Base-by-base conservation (phyloP, 164 flowering plant species). In the Piper longum region DNA sequence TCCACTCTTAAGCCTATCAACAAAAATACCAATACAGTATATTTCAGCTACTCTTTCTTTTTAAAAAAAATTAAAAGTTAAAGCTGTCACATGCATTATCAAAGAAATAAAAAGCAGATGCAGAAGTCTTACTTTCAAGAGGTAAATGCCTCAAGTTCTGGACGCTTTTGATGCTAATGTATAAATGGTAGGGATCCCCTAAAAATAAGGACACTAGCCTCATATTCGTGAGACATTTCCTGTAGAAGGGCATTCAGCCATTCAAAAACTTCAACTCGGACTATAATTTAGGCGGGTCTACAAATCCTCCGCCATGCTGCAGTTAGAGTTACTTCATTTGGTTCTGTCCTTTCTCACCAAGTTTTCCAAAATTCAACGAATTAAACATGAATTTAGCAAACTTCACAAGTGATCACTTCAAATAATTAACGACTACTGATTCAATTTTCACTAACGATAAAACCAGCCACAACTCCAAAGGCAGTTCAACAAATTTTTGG, bases 101-200 rank as follows among this genome's bases (percentile, higher is more conserved):
- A 48, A 48, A 5, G 11, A 12, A 48, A 2, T 48, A 48, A 9
- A 48, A 44, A 5, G 48, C 11, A 48, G 14, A 48, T 48, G 9
- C 3, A 5, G 52, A 48, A 48, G 7, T 14, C 42, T 57, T 9
- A 41, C 16, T 26, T 63, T 16, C n/a, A 56, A 51, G 72, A 8
- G 13, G 76, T 59, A 58, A 76, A 76, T 36, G 67, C 59, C 67
- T 75, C 77, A 42, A 74, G 74, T 41, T 75, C 73, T 8, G 57
- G 62, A 51, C 84, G 83, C 64, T 91, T 88, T 57, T 60, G 60
- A 59, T 69, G 73, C 96, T 96, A 88, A 64, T 75, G 74, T 40
- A 68, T 64, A 68, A 91, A 86, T 45, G 84, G 75, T 1, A 80
- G 70, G 60, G 66, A 77, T 59, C 57, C 77, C 74, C 83, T 86